Percentiles rank a stretch among this genome's conserved stretches.
These are phyloP conservation scores for Rhodotorula babjevae DNA, from an alignment of 768 basidiomycete genomes.

Conservation along the genomic window DNA sequence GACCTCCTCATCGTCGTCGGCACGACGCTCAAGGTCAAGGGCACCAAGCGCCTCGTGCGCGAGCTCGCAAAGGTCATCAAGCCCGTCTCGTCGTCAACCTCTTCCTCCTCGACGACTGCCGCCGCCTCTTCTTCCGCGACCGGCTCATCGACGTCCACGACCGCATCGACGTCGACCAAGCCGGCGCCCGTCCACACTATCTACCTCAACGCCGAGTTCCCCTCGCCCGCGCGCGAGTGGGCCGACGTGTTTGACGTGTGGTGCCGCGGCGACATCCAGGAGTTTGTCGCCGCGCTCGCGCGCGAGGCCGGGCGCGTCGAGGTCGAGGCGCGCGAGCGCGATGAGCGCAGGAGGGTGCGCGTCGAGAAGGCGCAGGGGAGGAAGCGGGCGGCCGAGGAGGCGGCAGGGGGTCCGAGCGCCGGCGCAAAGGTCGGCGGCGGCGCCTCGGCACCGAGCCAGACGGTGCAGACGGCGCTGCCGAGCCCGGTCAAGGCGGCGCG, in stretches of 20 bases:
- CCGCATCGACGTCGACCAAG: neutral
- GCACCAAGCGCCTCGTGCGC: constrained; percentile 83
- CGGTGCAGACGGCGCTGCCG: too few relatives aligned
- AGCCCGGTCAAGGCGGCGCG: too few relatives aligned
- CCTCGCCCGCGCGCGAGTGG: constrained; percentile 78
- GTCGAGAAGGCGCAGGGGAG: neutral
- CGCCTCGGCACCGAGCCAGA: too few relatives aligned
- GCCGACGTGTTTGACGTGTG: constrained; percentile 84
- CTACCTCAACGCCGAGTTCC: constrained; percentile 82
- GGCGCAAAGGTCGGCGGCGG: neutral
- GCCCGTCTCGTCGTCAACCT: constrained; percentile 47
- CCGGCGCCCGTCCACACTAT: constrained; percentile 58
- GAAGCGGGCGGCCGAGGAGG: too few relatives aligned
- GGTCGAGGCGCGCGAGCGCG: constrained; percentile 45
- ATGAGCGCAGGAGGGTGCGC: constrained; percentile 1
- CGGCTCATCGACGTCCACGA: neutral
- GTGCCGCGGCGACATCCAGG: constrained; percentile 81
- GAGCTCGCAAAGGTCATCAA: constrained; percentile 59
- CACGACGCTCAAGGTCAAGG: constrained; percentile 80
- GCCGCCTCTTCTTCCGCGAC: neutral
- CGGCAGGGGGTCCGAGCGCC: neutral
- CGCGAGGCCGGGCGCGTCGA: constrained; percentile 53
- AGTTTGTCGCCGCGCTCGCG: constrained; percentile 62
- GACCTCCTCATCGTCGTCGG: constrained; percentile 85
- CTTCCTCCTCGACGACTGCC: neutral